Conservation (phyloP, 2,329 filamentous ascomycete species). For the Fusarium miscanthi region DNA sequence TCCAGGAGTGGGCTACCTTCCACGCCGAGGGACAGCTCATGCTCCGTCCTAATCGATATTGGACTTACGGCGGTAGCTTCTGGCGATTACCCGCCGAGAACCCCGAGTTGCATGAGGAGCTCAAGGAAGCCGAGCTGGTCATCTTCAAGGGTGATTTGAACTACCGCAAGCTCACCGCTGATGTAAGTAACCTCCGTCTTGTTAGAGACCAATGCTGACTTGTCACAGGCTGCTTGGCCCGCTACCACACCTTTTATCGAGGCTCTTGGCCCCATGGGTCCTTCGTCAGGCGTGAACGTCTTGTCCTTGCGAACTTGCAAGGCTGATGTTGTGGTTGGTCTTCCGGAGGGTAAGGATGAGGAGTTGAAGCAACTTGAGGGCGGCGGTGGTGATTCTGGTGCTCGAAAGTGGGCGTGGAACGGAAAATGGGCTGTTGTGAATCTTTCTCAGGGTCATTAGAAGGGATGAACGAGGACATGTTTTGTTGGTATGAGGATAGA, state of each 20-base stretch:
- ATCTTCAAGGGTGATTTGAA: conserved; percentile 98
- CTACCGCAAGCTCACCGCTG: conserved; percentile 90
- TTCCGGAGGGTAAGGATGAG: conserved; percentile 86
- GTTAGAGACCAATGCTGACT: conserved; percentile 8
- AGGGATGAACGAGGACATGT: background rate
- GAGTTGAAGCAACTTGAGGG: conserved; percentile 74
- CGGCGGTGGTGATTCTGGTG: conserved; percentile 76
- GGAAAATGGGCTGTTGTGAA: conserved; percentile 96
- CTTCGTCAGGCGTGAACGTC: conserved; percentile 82
- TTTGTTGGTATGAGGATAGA: conserved; percentile 29
- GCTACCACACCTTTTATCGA: conserved; percentile 86
- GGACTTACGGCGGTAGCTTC: conserved; percentile 88
- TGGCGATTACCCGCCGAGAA: conserved; percentile 83
- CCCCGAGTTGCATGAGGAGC: conserved; percentile 76
- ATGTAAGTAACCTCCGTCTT: conserved; percentile 67
- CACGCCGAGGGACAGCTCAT: conserved; percentile 87
- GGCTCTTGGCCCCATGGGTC: conserved; percentile 87
- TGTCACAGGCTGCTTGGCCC: conserved; percentile 70
- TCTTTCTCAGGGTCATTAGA: conserved; percentile 50
- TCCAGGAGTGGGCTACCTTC: conserved; percentile 81
- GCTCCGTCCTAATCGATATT: conserved; percentile 87
- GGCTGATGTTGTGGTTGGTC: conserved; percentile 91
- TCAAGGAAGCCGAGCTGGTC: conserved; percentile 86
- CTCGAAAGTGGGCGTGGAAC: conserved; percentile 91
- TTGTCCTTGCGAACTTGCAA: conserved; percentile 94